Conservation (phyloP, 2,329 filamentous ascomycete genomes). For the Plenodomus biglobosus region DNA sequence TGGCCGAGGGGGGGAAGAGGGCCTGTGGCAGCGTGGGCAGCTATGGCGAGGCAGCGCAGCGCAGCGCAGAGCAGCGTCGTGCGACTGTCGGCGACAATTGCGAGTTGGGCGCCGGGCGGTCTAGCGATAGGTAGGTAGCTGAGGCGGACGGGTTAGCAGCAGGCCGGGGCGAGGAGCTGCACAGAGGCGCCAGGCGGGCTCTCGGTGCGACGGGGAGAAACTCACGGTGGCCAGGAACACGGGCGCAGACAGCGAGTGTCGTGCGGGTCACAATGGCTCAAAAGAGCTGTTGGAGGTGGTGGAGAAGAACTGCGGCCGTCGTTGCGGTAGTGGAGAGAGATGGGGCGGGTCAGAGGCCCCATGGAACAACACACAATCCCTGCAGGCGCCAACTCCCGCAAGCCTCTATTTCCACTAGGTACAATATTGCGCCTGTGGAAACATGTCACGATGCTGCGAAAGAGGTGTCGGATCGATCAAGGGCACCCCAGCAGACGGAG, state of each 20-base stretch:
- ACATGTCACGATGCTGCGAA: background rate
- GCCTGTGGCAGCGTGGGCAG: background rate
- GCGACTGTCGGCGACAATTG: slow-evolving; percentile 12
- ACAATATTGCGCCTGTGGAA: background rate
- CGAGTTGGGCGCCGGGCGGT: slow-evolving; percentile 14
- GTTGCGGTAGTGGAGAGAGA: slow-evolving; percentile 14
- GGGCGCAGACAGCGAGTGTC: slow-evolving; percentile 13
- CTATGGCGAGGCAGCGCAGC: slow-evolving; percentile 5
- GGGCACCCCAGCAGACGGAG: background rate
- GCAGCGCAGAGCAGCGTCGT: slow-evolving; percentile 13
- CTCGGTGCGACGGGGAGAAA: background rate
- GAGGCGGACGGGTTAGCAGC: slow-evolving; percentile 11
- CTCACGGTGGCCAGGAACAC: slow-evolving; percentile 17
- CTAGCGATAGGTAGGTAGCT: slow-evolving; percentile 17
- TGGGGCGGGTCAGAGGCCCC: slow-evolving; percentile 11
- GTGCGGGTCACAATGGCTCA: slow-evolving; percentile 17
- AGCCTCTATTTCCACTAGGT: too few relatives aligned
- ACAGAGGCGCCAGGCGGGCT: slow-evolving; percentile 2
- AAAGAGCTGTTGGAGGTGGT: slow-evolving; percentile 9
- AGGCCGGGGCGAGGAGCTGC: background rate
- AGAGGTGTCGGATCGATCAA: background rate
- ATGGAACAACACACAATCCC: slow-evolving; percentile 14
- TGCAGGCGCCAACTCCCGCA: background rate
- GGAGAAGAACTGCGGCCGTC: slow-evolving; percentile 10
- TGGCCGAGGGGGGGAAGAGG: slow-evolving; percentile 1